These are phyloP conservation scores for Fusarium brevicatenulatum DNA, from an alignment of 2,329 filamentous ascomycete genomes.

Conservation along the genomic window DNA sequence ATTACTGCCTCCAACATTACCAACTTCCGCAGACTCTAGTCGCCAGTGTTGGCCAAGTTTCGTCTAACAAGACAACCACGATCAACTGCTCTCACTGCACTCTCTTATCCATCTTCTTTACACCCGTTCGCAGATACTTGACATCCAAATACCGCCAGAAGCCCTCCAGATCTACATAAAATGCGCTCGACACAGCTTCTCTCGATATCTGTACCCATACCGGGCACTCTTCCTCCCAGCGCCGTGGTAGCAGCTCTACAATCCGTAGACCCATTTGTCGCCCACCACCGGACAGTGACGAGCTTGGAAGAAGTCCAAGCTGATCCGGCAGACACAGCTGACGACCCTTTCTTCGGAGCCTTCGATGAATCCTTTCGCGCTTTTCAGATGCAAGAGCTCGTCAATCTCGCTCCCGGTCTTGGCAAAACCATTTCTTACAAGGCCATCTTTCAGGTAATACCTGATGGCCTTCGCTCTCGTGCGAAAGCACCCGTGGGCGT, in stretches of 20 bases:
- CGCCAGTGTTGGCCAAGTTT: not conserved
- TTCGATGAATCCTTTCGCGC: slow-evolving; percentile 50
- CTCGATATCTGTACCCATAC: slow-evolving; percentile 55
- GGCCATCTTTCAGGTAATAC: slow-evolving; percentile 56
- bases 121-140: not conserved
- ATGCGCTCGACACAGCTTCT: slow-evolving; percentile 49
- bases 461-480: slow-evolving; percentile 54
- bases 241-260: slow-evolving; percentile 54
- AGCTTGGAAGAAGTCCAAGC: slow-evolving; percentile 50
- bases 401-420: slow-evolving; percentile 53
- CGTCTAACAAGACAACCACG: not conserved
- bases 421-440: slow-evolving; percentile 54
- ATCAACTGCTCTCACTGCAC: slow-evolving; percentile 1
- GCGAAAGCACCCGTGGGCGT: slow-evolving; percentile 57
- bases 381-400: slow-evolving; percentile 47
- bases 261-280: slow-evolving; percentile 54
- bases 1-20: slow-evolving; percentile 11
- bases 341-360: slow-evolving; percentile 56
- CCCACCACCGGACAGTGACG: slow-evolving; percentile 52
- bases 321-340: slow-evolving; percentile 47
- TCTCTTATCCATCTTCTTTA: not conserved
- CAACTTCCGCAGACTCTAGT: slow-evolving; percentile 8
- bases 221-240: slow-evolving; percentile 50
- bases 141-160: not conserved
- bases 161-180: slow-evolving; percentile 2